Evolutionary conservation across 768 basidiomycete species (phyloP), one percentile per base, ranked within the genome.

Genomic region (Mycena venus): DNA sequence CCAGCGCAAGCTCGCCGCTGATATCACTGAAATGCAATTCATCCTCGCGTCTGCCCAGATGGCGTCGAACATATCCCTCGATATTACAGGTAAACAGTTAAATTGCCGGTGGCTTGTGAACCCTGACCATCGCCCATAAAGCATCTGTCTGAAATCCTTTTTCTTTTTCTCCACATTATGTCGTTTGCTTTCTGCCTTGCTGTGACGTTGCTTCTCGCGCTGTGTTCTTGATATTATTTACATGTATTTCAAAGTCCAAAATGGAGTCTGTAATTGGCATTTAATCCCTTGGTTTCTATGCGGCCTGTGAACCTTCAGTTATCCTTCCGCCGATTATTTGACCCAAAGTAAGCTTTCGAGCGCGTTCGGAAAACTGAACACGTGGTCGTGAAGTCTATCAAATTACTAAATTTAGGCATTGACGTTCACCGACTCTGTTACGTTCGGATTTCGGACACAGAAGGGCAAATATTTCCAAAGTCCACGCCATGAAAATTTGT

Each of bases 391-490:
- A n/a, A n/a, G 15, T 11, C 10, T 36, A 23, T 38, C 58, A 60
- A 60, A 60, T 60, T 17, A 38, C 58, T 23, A 38, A 25, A 60
- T 60, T 38, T 25, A 21, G 58, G 25, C 36, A 17, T 14, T 14
- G 23, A 36, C 36, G 58, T 60, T 60, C n/a, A n/a, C n/a, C n/a
- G n/a, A n/a, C n/a, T n/a, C 88, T 0, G 78, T 90, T n/a, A n/a
- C n/a, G n/a, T n/a, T 68, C 5, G 34, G 72, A 25, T 49, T 49
- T 49, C 6, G 21, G 8, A 7, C 4, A 23, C n/a, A 5, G 40
- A 61, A 2, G 27, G n/a, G 25, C 17, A n/a, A 21, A 6, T 27
- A 4, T 15, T 31, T 47, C 59, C 40, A 10, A 60, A 11, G 6
- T 12, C 4, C 12, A 23, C 2, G 8, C 15, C 14, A 72, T n/a